Evolutionary conservation across 2,329 filamentous ascomycete genomes (phyloP).

Genomic region (Verticillium dahliae): DNA sequence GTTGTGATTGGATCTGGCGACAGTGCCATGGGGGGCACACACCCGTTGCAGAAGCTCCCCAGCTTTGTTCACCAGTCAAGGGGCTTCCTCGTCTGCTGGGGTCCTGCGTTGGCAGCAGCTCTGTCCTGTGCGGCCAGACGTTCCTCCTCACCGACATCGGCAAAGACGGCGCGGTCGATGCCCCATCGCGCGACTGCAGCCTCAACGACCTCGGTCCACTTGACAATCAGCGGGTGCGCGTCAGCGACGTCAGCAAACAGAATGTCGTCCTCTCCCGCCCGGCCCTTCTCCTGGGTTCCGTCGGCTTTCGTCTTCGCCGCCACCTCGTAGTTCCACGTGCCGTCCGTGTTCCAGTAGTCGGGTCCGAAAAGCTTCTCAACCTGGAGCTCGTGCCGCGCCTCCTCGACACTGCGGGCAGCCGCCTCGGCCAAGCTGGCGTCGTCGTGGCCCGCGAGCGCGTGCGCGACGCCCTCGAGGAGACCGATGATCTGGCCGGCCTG

Average conservation of each 20-base stretch:
- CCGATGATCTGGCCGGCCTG: conserved; percentile 71
- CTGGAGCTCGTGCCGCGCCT: conserved; percentile 53
- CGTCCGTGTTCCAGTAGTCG: conserved; percentile 63
- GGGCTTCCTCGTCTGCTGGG: conserved; percentile 20
- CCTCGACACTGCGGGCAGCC: conserved; percentile 26
- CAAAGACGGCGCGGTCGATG: conserved; percentile 21
- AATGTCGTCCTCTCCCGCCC: conserved; percentile 28
- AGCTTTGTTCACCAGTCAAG: conserved; percentile 27
- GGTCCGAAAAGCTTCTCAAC: conserved; percentile 56
- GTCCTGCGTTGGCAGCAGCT: conserved; percentile 13
- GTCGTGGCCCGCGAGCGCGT: conserved; percentile 32
- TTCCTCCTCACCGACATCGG: conserved; percentile 23
- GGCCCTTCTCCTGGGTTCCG: conserved; percentile 22
- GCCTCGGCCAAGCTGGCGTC: conserved; percentile 4
- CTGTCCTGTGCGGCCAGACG: conserved; percentile 17
- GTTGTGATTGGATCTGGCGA: not conserved
- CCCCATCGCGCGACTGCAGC: conserved; percentile 24
- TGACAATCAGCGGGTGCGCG: conserved; percentile 59
- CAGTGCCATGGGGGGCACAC: not conserved
- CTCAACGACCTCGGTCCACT: conserved; percentile 44
- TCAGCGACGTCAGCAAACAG: conserved; percentile 57
- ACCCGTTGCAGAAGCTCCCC: not conserved
- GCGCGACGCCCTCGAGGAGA: conserved; percentile 63
- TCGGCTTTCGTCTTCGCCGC: conserved; percentile 15
- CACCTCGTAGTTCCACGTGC: conserved; percentile 63